These are phyloP conservation scores for Lycium ferocissimum DNA, from an alignment of 257 asterid species.

Conservation along the genomic window DNA sequence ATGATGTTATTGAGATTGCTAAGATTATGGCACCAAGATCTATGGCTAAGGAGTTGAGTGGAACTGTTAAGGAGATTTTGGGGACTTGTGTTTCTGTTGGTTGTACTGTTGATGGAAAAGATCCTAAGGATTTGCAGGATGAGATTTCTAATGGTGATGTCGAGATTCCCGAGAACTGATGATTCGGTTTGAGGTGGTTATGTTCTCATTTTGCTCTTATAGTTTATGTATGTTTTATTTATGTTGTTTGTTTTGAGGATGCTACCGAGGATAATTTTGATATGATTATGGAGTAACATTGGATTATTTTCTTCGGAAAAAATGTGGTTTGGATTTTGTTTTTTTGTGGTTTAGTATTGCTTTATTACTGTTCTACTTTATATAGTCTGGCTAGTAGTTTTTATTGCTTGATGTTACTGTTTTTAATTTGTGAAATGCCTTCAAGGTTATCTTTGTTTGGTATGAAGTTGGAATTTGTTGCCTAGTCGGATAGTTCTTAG, in stretches of 20 bases:
- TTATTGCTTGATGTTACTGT: neutral
- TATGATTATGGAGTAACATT: neutral
- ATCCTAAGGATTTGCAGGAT: slow-evolving; percentile 73
- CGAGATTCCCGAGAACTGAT: slow-evolving; percentile 50
- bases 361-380: neutral
- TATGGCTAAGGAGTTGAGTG: slow-evolving; percentile 66
- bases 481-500: neutral
- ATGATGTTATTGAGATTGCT: slow-evolving; percentile 68
- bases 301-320: neutral
- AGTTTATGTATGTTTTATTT: neutral
- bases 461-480: neutral
- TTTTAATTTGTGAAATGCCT: neutral
- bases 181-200: slow-evolving; percentile 16
- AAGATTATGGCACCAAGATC: slow-evolving; percentile 60
- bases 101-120: slow-evolving; percentile 74
- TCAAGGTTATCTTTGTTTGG: neutral
- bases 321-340: neutral
- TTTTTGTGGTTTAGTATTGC: neutral
- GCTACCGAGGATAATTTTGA: slow-evolving; percentile 28
- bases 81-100: slow-evolving; percentile 75
- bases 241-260: neutral
- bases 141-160: slow-evolving; percentile 68
- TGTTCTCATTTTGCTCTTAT: neutral
- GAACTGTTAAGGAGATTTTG: slow-evolving; percentile 70
- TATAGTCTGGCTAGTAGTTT: no score